phyloP scores from a whole-genome alignment of 768 basidiomycete species.

The Phanerochaete sordida region DNA sequence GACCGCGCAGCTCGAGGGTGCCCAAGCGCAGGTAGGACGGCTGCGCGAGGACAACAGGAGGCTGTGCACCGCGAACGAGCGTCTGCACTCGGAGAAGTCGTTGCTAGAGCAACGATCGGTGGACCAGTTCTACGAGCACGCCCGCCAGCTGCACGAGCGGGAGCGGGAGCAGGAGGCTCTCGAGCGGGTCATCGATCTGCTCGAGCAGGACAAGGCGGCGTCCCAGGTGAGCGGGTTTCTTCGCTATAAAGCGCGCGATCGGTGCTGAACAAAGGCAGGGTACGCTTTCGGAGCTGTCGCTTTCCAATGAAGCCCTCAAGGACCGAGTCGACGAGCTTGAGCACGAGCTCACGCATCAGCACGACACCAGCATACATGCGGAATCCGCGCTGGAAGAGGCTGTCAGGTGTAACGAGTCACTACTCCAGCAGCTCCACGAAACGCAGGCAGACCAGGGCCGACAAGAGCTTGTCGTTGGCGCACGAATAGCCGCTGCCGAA shows the following conservation, averaged over 20 bases:
- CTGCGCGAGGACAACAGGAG: not conserved
- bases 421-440: not conserved
- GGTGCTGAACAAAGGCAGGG: not conserved
- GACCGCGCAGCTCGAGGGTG: not conserved
- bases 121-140: not conserved
- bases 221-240: not conserved
- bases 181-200: not conserved
- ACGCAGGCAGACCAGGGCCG: not conserved
- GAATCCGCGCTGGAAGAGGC: conserved; percentile 2
- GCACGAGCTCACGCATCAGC: not conserved
- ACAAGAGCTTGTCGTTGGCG: not conserved
- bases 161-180: conserved; percentile 1
- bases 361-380: not conserved
- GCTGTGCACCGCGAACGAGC: not conserved
- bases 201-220: conserved; percentile 9
- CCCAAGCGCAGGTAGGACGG: not conserved
- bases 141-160: not conserved
- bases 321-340: not conserved
- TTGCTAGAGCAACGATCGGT: not conserved
- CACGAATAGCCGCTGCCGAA: not conserved
- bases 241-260: not conserved
- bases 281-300: not conserved
- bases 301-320: not conserved
- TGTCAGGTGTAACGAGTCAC: not conserved
- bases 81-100: not conserved